Base-by-base conservation (phyloP, 225 moss, liverwort and hornwort species). In the Pseudisothecium myosuroides region DNA sequence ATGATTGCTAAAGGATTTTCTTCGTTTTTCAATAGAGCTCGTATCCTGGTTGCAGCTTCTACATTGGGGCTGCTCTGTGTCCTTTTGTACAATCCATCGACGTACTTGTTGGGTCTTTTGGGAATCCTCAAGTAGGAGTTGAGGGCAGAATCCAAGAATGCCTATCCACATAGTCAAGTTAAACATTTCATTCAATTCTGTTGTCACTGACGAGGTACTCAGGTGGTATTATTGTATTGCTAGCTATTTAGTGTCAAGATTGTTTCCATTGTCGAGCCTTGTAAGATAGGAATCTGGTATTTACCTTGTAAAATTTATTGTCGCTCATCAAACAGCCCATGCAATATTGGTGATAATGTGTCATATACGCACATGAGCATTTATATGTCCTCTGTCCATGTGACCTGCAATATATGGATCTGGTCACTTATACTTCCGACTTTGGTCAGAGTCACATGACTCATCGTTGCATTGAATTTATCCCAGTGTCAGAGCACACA, bases 1-100 rank as follows among this genome's bases (percentile, higher is more conserved):
- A 96, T 96, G 92, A 92, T 94, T 66, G 79, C 88, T 71, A 98
- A 96, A 88, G 97, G 96, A 37, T 90, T 97, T 76, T 81, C 90
- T 32, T 79, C 90, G 21, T 95, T 95, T 59, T 96, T 98, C 87
- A 91, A 87, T 62, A 91, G 95, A 87, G 95, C 95, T 49, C 90
- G 92, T 29, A 91, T 95, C 50, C n/a, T 92, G 62, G 91, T 92
- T 68, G 83, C 65, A 12, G 91, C 72, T 87, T 89, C 93, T 37
- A 83, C 90, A 64, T 10, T 87, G 22, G 87, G 87, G n/a, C 69
- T 89, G 81, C 45, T 89, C 23, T 82, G 89, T 67, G 54, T 91
- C 50, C 89, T 93, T 52, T 59, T 93, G 72, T 91, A 91, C 27
- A 90, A 59, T 88, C 89, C 93, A 37, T 82, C 31, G 36, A 90